phyloP scores from a whole-genome alignment of 805 yeast species.

The Brettanomyces nanus region DNA sequence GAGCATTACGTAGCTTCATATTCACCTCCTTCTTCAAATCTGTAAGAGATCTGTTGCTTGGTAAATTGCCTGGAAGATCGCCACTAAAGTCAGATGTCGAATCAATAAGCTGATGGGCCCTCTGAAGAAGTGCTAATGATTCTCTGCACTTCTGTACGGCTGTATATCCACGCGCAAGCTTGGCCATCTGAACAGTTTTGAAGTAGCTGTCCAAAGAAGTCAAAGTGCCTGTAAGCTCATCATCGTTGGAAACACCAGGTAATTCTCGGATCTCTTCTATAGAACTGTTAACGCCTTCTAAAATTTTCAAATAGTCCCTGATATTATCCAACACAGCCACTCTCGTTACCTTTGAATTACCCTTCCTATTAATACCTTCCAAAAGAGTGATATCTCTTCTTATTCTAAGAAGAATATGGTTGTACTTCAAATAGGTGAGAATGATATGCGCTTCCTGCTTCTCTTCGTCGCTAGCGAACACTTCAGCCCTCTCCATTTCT shows the following conservation, averaged over 20 bases:
- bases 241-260: conserved; percentile 90
- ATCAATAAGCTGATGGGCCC: conserved; percentile 18
- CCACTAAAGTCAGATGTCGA: conserved; percentile 3
- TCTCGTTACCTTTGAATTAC: conserved; percentile 10
- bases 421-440: conserved; percentile 67
- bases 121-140: conserved; percentile 37
- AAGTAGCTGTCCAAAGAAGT: conserved; percentile 41
- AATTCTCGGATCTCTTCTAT: conserved; percentile 59
- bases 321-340: conserved; percentile 22
- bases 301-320: conserved; percentile 41
- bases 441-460: conserved; percentile 69
- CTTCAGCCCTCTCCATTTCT: conserved; percentile 45
- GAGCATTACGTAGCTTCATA: conserved; percentile 24
- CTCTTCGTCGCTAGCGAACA: conserved; percentile 41
- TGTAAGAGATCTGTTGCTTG: conserved; percentile 28
- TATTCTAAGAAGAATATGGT: conserved; percentile 54
- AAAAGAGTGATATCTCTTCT: conserved; percentile 57
- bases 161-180: conserved; percentile 39
- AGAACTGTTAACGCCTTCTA: conserved; percentile 43
- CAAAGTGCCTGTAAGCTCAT: conserved; percentile 50
- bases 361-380: conserved; percentile 23
- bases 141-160: conserved; percentile 33
- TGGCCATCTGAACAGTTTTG: conserved; percentile 32
- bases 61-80: conserved; percentile 29
- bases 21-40: conserved; percentile 17